These are phyloP conservation scores for Solanum lycopersicoides DNA, from an alignment of 257 asterid genomes.

Conservation along the genomic window DNA sequence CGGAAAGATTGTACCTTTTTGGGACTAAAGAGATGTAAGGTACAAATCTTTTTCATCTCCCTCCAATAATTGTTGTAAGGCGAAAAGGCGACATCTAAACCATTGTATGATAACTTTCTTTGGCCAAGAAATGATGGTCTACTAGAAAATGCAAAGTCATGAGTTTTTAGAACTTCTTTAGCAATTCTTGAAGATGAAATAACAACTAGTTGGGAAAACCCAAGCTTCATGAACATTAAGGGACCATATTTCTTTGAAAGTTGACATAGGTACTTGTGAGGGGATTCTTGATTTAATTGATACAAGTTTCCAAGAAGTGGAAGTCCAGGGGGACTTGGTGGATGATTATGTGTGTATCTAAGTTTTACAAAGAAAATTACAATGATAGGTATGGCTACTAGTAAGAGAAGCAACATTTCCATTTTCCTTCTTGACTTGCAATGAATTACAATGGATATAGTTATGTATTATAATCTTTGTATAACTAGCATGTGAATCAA, in stretches of 20 bases:
- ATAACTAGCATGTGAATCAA: too few relatives aligned
- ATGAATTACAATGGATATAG: too few relatives aligned
- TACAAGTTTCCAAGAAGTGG: slow-evolving; percentile 14
- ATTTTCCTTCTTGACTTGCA: not conserved
- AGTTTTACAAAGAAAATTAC: not conserved
- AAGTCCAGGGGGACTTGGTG: slow-evolving; percentile 10
- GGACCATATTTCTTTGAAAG: slow-evolving; percentile 23
- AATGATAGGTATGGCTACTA: not conserved
- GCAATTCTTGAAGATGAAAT: slow-evolving; percentile 14
- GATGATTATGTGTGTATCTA: not conserved
- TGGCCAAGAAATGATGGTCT: not conserved
- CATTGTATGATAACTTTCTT: slow-evolving; percentile 2
- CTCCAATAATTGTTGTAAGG: slow-evolving; percentile 16
- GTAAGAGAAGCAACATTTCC: not conserved
- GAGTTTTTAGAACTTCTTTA: slow-evolving; percentile 8
- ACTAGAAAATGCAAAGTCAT: slow-evolving; percentile 8
- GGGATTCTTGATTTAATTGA: not conserved
- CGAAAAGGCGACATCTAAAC: slow-evolving; percentile 10
- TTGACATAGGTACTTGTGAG: not conserved
- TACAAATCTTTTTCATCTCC: not conserved
- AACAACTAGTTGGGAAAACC: slow-evolving; percentile 8
- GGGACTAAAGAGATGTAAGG: slow-evolving; percentile 11
- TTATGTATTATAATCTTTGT: too few relatives aligned
- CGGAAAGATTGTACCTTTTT: not conserved
- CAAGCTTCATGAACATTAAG: slow-evolving; percentile 8